phyloP scores from a whole-genome alignment of 305 asterid species.

The Fraxinus dipetala region DNA sequence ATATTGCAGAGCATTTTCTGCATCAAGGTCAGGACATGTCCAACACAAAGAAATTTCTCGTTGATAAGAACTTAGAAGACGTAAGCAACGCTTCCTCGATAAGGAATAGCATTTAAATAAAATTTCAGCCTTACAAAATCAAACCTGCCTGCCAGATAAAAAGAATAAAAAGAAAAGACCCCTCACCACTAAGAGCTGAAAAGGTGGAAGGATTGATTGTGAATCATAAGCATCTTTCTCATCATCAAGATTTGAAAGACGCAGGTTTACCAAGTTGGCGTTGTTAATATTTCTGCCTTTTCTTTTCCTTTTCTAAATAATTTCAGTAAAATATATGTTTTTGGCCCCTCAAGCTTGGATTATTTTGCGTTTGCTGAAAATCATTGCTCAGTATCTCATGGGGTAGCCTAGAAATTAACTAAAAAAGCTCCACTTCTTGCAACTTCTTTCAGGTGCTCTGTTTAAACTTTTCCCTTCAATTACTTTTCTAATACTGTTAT shows the following conservation, averaged over 20 bases:
- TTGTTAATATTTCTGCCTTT: background rate
- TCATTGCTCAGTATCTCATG: background rate
- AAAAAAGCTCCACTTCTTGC: background rate
- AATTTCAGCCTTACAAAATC: background rate
- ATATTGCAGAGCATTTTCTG: background rate
- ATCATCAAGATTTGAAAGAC: background rate
- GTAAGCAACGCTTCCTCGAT: background rate
- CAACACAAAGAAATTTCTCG: background rate
- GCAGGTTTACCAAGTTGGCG: background rate
- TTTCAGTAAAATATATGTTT: background rate
- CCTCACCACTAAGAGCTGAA: background rate
- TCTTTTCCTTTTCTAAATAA: background rate
- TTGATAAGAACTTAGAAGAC: background rate
- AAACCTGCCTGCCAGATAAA: background rate
- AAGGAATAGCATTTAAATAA: background rate
- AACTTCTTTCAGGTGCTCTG: background rate
- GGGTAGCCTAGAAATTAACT: background rate
- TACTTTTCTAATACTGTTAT: background rate
- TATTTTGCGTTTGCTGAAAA: background rate
- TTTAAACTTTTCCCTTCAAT: background rate
- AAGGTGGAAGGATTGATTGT: background rate
- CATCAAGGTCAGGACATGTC: background rate
- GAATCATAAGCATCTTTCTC: background rate
- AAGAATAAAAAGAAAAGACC: background rate
- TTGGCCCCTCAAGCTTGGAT: background rate